Evolutionary conservation across 805 yeast species (phyloP), one percentile per base, ranked within the genome.

Genomic region (Saturnispora dispora): DNA sequence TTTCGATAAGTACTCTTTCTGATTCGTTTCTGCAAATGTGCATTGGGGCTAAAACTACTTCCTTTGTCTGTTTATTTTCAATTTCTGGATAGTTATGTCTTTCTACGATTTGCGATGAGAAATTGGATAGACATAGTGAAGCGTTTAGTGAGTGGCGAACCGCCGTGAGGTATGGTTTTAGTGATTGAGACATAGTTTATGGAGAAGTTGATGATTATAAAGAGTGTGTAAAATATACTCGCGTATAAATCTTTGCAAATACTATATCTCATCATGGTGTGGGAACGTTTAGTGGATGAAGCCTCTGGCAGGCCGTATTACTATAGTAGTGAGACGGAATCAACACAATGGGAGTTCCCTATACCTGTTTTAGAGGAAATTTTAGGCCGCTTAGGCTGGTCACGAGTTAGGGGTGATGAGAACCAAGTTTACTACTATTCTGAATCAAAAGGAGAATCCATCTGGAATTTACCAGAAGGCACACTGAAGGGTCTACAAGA

Each of bases 51-150:
- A 91, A 75, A 55, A 93, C 70, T 51, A 90, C 83, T 67, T 89
- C 96, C 13, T 85, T 83, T 54, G 93, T 81, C 63, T 86, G 84
- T 59, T 74, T 75, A 36, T 86, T 90, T 68, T 93, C 99, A 48
- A 93, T 85, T 67, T 93, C 99, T 4, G 99, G 99, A 58, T 91
- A 79, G 71, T 91, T 93, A 74, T 93, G 99, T 69, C 99, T 85
- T 71, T 93, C 99, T 20, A 86, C 96, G 52, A 86, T 77, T 69
- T 91, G 96, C 8, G 98, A 93, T 32, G 97, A 85, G 66, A 93
- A 93, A 71, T 90, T 90, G 64, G 88, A 91, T 57, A 93, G 74
- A 61, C 96, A 88, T 41, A 93, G 75, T 6, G 98, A 96, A 9
- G 96, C 97, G 27, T 95, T 88, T 59, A 93, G 77, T 28, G 98